Percentiles rank a stretch among this genome's conserved stretches.
Evolutionary conservation across 1,139 yeast genomes (phyloP).

Genomic region (Saccharomyces pastorianus): DNA sequence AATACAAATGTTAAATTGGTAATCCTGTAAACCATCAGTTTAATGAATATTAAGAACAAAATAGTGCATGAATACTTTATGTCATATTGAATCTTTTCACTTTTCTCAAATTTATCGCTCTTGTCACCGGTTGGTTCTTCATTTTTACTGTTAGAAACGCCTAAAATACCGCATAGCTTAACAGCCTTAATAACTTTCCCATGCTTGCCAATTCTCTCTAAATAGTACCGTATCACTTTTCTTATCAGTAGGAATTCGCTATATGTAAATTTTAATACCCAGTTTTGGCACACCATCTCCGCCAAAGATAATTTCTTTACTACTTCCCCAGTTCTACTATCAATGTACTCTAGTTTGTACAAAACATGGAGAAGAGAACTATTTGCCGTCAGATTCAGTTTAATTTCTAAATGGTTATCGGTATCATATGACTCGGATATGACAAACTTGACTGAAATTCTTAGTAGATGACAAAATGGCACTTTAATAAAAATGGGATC

Average conservation of each 20-base stretch:
- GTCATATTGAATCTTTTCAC: constrained; percentile 12
- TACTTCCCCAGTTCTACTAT: constrained; percentile 17
- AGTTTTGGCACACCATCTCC: constrained; percentile 16
- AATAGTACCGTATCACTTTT: constrained; percentile 22
- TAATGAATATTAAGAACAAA: constrained; percentile 23
- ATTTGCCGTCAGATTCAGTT: constrained; percentile 11
- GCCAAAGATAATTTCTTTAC: constrained; percentile 18
- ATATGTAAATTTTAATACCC: constrained; percentile 17
- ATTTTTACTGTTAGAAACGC: constrained; percentile 9
- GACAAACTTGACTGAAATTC: constrained; percentile 42
- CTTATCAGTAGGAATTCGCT: constrained; percentile 22
- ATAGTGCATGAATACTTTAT: constrained; percentile 20
- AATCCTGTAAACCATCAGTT: constrained; percentile 21
- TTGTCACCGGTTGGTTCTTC: background rate
- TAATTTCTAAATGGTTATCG: constrained; percentile 11
- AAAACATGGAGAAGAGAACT: constrained; percentile 20
- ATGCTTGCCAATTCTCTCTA: constrained; percentile 42
- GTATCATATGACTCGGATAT: constrained; percentile 37
- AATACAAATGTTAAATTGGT: constrained; percentile 19
- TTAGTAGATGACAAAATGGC: constrained; percentile 48
- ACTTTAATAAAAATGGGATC: constrained; percentile 35
- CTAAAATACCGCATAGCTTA: constrained; percentile 48
- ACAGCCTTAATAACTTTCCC: constrained; percentile 61
- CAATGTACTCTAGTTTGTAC: constrained; percentile 21
- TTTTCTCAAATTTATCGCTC: background rate